Base-by-base conservation (phyloP, 768 basidiomycete genomes). In the Guyanaporus albipodus region DNA sequence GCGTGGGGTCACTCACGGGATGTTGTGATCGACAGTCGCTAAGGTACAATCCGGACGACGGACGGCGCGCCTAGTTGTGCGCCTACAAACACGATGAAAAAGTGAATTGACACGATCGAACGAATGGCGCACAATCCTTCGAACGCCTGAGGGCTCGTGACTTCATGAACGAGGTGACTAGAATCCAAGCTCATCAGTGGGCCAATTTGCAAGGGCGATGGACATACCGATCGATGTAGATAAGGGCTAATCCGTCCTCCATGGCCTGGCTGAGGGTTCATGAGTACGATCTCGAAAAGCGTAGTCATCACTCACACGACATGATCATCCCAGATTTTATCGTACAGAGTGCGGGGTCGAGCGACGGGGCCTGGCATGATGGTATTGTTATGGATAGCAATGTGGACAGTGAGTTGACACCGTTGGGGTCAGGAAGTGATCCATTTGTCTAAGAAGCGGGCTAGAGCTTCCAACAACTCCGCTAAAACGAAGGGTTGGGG, bases 241-340 rank as follows among this genome's bases (percentile, higher is more conserved):
- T 76, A 44, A 92, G 76, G 6, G 87, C 83, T 39, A 86, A 73
- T 38, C 87, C 89, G 58, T 88, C 82, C 35, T 87, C 80, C 55
- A 87, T 80, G 48, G 76, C 65, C 59, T 87, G 77, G 29, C 90
- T 91, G 58, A 36, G 55, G 33, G 18, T 3, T 23, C 23, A 24
- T 55, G 42, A 61, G 48, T 18, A 44, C 10, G 15, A 31, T n/a
- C 27, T 43, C 46, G 44, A 38, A 40, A 66, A 22, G 28, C 4
- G 38, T 24, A 18, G 9, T n/a, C 11, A 40, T 42, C 24, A 54
- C 88, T 52, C 59, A 91, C 82, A 97, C 87, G 61, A 95, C 81
- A 71, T 97, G 95, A 65, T 97, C 92, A 55, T 96, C 91, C 83
- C 90, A 96, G 54, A 97, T 91, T 73, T 97, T 97, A 71, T 98